phyloP scores from a whole-genome alignment of 192 early-diverging fungal genomes.

The Fimicolochytrium jonesii region DNA sequence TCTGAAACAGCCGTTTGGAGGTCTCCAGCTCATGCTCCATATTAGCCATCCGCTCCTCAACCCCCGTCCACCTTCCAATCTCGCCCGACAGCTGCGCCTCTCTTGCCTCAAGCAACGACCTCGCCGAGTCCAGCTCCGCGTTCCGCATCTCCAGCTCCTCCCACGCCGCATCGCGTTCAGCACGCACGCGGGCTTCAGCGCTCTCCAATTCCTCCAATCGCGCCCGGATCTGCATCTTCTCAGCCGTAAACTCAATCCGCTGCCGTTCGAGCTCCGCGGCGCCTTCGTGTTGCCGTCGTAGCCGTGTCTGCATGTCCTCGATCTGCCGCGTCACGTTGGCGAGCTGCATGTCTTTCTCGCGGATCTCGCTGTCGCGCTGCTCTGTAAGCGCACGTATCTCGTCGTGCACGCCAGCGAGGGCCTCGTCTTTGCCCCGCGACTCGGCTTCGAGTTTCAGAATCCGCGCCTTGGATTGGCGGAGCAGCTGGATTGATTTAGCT shows the following conservation, averaged over 20 bases:
- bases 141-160: constrained; percentile 21
- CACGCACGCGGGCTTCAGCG: constrained; percentile 8
- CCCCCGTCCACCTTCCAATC: constrained; percentile 22
- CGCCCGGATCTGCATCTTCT: constrained; percentile 1
- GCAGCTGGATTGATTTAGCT: constrained; percentile 49
- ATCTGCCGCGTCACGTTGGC: constrained; percentile 39
- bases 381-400: constrained; percentile 24
- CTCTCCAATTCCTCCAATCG: constrained; percentile 16
- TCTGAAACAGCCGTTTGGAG: constrained; percentile 47
- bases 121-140: constrained; percentile 13
- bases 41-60: constrained; percentile 38
- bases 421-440: constrained; percentile 28
- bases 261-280: constrained; percentile 19
- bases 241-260: constrained; percentile 27
- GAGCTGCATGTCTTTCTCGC: constrained; percentile 37
- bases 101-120: constrained; percentile 19
- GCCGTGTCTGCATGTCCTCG: constrained; percentile 39
- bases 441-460: constrained; percentile 53
- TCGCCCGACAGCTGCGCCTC: constrained; percentile 23
- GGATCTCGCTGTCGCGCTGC: constrained; percentile 14
- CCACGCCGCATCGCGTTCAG: constrained; percentile 4
- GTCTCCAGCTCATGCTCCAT: constrained; percentile 50
- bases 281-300: constrained; percentile 33
- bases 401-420: constrained; percentile 20
- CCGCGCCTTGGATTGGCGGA: constrained; percentile 50